Evolutionary conservation across 2,329 filamentous ascomycete species (phyloP).

Genomic region (Phialocephala sp.): DNA sequence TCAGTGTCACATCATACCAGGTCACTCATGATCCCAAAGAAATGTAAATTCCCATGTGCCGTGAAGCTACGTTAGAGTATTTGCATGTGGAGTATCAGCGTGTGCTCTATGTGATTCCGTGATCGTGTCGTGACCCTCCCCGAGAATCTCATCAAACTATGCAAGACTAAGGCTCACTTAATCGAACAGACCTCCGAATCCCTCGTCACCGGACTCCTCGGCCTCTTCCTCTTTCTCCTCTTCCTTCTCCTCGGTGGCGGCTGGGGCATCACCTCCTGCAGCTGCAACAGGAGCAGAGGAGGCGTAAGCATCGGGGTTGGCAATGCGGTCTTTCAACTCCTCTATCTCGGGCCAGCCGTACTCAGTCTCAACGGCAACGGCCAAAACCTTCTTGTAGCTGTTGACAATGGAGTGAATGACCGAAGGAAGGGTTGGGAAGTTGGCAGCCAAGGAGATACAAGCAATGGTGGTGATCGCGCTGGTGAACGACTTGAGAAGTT

Average conservation of each 20-base stretch:
- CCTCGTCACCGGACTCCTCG: constrained; percentile 64
- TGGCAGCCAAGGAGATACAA: constrained; percentile 86
- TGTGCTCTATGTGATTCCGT: constrained; percentile 32
- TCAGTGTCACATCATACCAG: constrained; percentile 16
- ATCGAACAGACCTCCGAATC: constrained; percentile 82
- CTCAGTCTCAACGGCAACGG: constrained; percentile 89
- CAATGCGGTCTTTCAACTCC: constrained; percentile 98
- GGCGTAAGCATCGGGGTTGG: constrained; percentile 97
- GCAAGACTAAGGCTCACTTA: constrained; percentile 47
- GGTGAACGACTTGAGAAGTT: constrained; percentile 85
- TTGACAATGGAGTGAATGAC: constrained; percentile 97
- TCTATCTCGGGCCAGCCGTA: constrained; percentile 95
- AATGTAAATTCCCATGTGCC: constrained; percentile 25
- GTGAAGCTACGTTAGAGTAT: constrained; percentile 37
- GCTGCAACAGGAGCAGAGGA: constrained; percentile 75
- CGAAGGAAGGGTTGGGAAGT: constrained; percentile 95
- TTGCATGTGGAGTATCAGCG: constrained; percentile 27
- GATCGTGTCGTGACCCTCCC: constrained; percentile 31
- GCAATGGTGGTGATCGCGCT: constrained; percentile 86
- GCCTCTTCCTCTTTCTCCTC: constrained; percentile 68
- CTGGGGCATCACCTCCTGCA: constrained; percentile 56
- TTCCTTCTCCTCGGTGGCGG: constrained; percentile 61
- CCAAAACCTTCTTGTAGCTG: constrained; percentile 94
- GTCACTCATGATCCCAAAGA: constrained; percentile 8
- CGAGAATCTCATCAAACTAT: constrained; percentile 32